Base-by-base conservation (phyloP, 2,329 filamentous ascomycete species). In the Aspergillus alliaceus region DNA sequence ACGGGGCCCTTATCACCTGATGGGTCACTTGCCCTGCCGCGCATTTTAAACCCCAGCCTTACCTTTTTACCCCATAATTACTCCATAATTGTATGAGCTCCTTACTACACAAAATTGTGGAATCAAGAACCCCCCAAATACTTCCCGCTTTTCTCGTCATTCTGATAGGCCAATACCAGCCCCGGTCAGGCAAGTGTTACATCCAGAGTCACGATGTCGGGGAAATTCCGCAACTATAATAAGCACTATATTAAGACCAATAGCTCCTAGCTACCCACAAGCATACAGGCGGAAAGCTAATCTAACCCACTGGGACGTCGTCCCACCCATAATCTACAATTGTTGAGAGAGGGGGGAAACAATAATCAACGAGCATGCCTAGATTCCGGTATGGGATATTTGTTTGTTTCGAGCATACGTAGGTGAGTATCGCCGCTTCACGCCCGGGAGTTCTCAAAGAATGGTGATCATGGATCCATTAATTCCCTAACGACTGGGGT, bases 1-100 rank as follows among this genome's bases (percentile, higher is more conserved):
- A 59, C 54, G 57, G 35, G 51, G 54, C 51, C 54, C 15, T 44
- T 18, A 50, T 59, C 58, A 59, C 58, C 58, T 59, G 58, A 59
- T 59, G 22, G 44, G n/a, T 31, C 25, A 47, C 25, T 47, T 18
- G 44, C 25, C n/a, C 27, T 29, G 15, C 44, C 44, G 44, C 44
- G 14, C 24, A 20, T 32, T 18, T 40, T 40, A 14, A 34, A 14
- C 12, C 32, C 37, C 37, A 40, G 37, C 18, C 22, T 40, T n/a
- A 24, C 37, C n/a, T n/a, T n/a, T n/a, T n/a, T n/a, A n/a, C n/a
- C n/a, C n/a, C n/a, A n/a, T n/a, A n/a, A n/a, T 47, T 47, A 27
- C 44, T 47, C 27, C 44, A 44, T n/a, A n/a, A n/a, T n/a, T n/a
- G n/a, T n/a, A n/a, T n/a, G n/a, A n/a, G n/a, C n/a, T n/a, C n/a